Percentiles rank a stretch among this genome's conserved stretches.
Evolutionary conservation across 768 basidiomycete genomes (phyloP).

Genomic region (Dentipellis fragilis): DNA sequence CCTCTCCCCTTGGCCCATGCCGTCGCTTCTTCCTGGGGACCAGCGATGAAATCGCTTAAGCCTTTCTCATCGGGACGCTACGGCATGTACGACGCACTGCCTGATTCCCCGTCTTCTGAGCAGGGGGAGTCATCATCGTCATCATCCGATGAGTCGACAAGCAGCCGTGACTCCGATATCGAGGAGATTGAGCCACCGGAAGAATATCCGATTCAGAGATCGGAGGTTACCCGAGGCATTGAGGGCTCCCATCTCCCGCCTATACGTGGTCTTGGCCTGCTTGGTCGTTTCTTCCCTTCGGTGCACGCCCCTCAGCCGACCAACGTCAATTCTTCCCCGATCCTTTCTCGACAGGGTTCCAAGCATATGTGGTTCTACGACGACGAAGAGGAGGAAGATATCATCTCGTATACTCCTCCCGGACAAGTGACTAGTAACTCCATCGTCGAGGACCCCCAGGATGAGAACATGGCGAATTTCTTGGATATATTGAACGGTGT

Average conservation of each 20-base stretch:
- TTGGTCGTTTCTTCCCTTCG: slow-evolving; percentile 8
- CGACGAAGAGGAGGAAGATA: slow-evolving; percentile 4
- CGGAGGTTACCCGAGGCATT: slow-evolving; percentile 2
- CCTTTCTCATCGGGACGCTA: slow-evolving; percentile 47
- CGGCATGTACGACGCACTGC: slow-evolving; percentile 33
- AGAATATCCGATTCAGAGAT: slow-evolving; percentile 7
- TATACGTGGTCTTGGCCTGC: slow-evolving; percentile 12
- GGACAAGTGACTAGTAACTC: slow-evolving; percentile 1
- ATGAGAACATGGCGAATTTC: background rate
- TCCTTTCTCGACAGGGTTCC: slow-evolving; percentile 6
- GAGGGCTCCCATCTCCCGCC: slow-evolving; percentile 11
- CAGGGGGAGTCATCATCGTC: slow-evolving; percentile 32
- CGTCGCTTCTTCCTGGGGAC: background rate
- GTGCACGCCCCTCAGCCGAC: slow-evolving; percentile 5
- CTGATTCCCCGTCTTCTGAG: slow-evolving; percentile 15
- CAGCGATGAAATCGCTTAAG: slow-evolving; percentile 17
- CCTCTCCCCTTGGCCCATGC: slow-evolving; percentile 1
- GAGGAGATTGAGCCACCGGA: slow-evolving; percentile 37
- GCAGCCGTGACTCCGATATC: slow-evolving; percentile 40
- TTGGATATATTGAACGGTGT: background rate
- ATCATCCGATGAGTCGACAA: slow-evolving; percentile 25
- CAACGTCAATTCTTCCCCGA: slow-evolving; percentile 2
- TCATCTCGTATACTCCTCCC: slow-evolving; percentile 3
- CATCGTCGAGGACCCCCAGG: background rate
- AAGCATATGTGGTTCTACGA: slow-evolving; percentile 7